Percentiles rank a stretch among this genome's conserved stretches.
Evolutionary conservation across 192 early-diverging fungal species (phyloP).

Genomic region (Allomyces arbusculus): DNA sequence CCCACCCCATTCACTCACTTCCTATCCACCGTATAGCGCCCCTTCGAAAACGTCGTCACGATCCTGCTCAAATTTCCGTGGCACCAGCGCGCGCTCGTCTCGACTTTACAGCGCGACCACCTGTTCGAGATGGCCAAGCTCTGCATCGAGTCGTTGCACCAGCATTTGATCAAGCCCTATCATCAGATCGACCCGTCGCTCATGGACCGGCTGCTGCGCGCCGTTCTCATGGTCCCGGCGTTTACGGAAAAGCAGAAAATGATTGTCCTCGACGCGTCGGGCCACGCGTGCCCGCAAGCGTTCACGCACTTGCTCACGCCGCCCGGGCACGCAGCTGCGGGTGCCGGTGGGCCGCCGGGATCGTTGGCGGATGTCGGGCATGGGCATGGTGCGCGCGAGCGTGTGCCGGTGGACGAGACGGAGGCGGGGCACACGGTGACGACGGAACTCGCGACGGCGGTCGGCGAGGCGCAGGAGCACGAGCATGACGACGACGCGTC

Average conservation of each 20-base stretch:
- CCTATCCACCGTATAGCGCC: constrained; percentile 4
- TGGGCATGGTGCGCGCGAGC: too few relatives aligned
- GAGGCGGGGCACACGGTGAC: too few relatives aligned
- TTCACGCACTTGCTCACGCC: too few relatives aligned
- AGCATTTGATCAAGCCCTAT: constrained; percentile 8
- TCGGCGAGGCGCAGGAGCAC: too few relatives aligned
- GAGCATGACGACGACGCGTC: too few relatives aligned
- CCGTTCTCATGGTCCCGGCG: constrained; percentile 20
- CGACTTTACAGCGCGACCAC: constrained; percentile 22
- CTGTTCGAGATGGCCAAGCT: constrained; percentile 29
- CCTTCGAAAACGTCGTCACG: constrained; percentile 24
- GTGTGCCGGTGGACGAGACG: too few relatives aligned
- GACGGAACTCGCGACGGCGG: too few relatives aligned
- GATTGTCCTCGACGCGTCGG: constrained; percentile 10
- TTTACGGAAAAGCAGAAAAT: constrained; percentile 29
- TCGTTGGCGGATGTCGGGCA: too few relatives aligned
- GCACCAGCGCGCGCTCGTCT: constrained; percentile 15
- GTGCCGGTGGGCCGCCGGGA: too few relatives aligned
- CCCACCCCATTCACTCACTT: not conserved
- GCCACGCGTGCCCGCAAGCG: too few relatives aligned
- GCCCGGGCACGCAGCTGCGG: too few relatives aligned
- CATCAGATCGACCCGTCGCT: constrained; percentile 10
- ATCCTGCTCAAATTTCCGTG: constrained; percentile 27
- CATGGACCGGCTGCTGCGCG: constrained; percentile 15
- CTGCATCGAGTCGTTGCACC: constrained; percentile 12